Conservation (phyloP, 495 filamentous ascomycete genomes). For the Sporormia fimetaria region DNA sequence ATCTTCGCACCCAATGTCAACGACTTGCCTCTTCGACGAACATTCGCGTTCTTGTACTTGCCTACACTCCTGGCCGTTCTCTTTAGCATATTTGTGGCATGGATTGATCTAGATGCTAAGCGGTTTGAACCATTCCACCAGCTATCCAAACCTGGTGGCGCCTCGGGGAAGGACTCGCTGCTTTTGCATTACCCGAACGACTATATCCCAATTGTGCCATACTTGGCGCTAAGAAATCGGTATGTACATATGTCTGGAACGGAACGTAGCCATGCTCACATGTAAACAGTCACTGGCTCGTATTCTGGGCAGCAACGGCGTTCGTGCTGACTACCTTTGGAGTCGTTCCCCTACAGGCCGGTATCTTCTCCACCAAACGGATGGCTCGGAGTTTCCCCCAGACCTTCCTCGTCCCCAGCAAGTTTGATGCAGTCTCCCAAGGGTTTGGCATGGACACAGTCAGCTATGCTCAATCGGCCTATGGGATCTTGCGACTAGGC, state of each 20-base stretch:
- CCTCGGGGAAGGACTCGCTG: conserved; percentile 33
- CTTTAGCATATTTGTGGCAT: too few species aligned
- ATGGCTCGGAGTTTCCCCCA: conserved; percentile 10
- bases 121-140: too few species aligned
- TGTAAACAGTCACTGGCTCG: conserved; percentile 33
- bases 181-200: conserved; percentile 40
- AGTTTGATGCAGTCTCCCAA: conserved; percentile 20
- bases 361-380: conserved; percentile 30
- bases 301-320: conserved; percentile 33
- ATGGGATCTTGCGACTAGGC: conserved; percentile 31
- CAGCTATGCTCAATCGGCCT: conserved; percentile 32
- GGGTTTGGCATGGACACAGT: conserved; percentile 25
- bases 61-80: too few species aligned
- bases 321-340: conserved; percentile 37
- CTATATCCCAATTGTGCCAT: conserved; percentile 38
- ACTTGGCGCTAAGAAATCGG: conserved; percentile 33
- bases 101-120: too few species aligned
- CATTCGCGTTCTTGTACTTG: too few species aligned
- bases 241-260: conserved; percentile 14
- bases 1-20: too few species aligned
- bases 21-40: too few species aligned
- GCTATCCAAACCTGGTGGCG: too few species aligned
- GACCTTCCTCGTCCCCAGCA: conserved; percentile 12
- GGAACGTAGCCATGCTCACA: neutral
- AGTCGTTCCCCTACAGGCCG: conserved; percentile 35